These are phyloP conservation scores for Xylariaceae sp. DNA, from an alignment of 2,329 filamentous ascomycete species.

Conservation along the genomic window DNA sequence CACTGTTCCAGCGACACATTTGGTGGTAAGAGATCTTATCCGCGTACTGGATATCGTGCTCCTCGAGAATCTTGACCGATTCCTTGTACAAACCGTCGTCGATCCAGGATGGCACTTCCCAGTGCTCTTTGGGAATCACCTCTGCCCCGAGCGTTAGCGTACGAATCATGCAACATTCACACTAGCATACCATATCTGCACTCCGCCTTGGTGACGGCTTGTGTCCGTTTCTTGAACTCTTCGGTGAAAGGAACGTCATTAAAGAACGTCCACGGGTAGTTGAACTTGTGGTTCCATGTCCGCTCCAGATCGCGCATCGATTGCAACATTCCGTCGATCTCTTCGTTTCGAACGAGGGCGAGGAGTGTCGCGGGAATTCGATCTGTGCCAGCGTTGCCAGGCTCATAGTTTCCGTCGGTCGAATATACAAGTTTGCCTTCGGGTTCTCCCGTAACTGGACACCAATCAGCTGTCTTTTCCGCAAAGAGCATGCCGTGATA, in stretches of 20 bases:
- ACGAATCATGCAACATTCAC: conserved; percentile 1
- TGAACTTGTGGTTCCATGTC: conserved; percentile 98
- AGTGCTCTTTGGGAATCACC: conserved; percentile 89
- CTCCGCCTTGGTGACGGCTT: conserved; percentile 80
- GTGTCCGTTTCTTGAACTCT: conserved; percentile 83
- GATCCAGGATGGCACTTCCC: conserved; percentile 90
- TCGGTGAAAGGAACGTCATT: conserved; percentile 92
- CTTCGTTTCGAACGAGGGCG: conserved; percentile 87
- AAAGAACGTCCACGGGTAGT: conserved; percentile 99
- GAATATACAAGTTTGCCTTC: conserved; percentile 70
- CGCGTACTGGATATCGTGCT: conserved; percentile 87
- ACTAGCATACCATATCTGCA: conserved; percentile 66
- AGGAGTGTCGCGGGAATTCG: conserved; percentile 93
- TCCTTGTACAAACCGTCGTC: conserved; percentile 80
- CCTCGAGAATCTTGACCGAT: conserved; percentile 75
- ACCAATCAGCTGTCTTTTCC: conserved; percentile 4
- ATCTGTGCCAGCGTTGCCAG: conserved; percentile 68
- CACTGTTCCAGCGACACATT: conserved; percentile 99
- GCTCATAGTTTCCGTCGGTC: conserved; percentile 66
- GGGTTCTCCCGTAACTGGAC: conserved; percentile 75
- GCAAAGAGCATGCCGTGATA: neutral
- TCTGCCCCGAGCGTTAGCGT: conserved; percentile 49
- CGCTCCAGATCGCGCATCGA: conserved; percentile 89
- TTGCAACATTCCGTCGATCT: conserved; percentile 76
- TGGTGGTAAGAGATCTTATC: conserved; percentile 89